Conservation (phyloP, 2,329 filamentous ascomycete species). For the Cryphonectria carpinicola region DNA sequence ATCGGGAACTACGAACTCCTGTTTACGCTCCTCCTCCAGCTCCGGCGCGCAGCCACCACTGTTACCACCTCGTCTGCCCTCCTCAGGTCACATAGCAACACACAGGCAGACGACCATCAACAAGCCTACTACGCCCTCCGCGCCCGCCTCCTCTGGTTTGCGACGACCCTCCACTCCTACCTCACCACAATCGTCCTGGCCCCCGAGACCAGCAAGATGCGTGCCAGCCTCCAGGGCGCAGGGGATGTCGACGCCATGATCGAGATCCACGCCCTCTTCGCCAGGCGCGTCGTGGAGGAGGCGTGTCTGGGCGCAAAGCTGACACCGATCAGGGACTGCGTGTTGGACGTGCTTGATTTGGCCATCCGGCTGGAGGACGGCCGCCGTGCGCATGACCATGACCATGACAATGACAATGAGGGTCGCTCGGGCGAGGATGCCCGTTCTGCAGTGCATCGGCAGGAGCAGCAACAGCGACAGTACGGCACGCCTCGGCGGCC, state of each 20-base stretch:
- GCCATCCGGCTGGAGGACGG: constrained; percentile 70
- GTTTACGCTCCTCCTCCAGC: constrained; percentile 77
- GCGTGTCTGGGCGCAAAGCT: constrained; percentile 72
- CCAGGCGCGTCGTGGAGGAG: constrained; percentile 66
- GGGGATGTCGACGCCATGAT: constrained; percentile 84
- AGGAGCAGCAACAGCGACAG: constrained; percentile 29
- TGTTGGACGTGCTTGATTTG: constrained; percentile 78
- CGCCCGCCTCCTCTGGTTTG: constrained; percentile 77
- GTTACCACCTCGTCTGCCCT: constrained; percentile 58
- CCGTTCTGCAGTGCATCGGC: constrained; percentile 21
- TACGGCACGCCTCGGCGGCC: constrained; percentile 19
- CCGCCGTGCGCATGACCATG: constrained; percentile 46
- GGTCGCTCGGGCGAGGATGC: constrained; percentile 39
- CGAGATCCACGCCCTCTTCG: constrained; percentile 65
- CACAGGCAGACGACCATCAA: constrained; percentile 47
- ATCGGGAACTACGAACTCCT: constrained; percentile 71
- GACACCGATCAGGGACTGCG: constrained; percentile 69
- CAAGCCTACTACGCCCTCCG: constrained; percentile 64
- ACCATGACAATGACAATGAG: constrained; percentile 35
- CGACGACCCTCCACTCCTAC: constrained; percentile 74
- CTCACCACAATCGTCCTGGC: constrained; percentile 73
- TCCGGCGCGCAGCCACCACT: constrained; percentile 70
- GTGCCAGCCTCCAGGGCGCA: constrained; percentile 58
- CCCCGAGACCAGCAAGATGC: constrained; percentile 61
- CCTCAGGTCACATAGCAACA: constrained; percentile 59